Base-by-base conservation (phyloP, 2,329 filamentous ascomycete genomes). In the Calcarisporium arbuscula region DNA sequence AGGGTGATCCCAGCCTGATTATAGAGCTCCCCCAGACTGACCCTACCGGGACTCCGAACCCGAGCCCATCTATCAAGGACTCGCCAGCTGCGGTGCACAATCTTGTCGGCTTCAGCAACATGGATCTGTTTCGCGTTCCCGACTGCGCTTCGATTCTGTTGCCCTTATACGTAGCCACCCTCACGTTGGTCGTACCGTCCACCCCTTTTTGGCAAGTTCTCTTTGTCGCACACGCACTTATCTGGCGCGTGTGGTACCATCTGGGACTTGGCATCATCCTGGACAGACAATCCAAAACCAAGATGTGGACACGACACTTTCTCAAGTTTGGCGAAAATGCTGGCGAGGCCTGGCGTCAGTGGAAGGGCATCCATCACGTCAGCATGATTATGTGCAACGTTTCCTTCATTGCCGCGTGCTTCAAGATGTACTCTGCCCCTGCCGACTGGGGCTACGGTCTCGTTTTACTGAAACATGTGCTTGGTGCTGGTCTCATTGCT, bases 261-360 rank as follows among this genome's bases (percentile, higher is more conserved):
- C 62, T 92, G 35, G 92, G 92, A 17, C 75, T 98, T 18, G 92
- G 90, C 28, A 73, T 85, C 48, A 80, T 96, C 40, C 74, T 98
- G 30, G 80, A 86, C 49, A 73, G 77, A 36, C 92, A 98, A 60
- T 95, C 90, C 15, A 82, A 82, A 51, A 78, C 82, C 61, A 96
- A 96, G 65, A 80, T 84, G 59, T 96, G 92, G 87, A 96, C 90
- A 12, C 80, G 92, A 18, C 92, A 98, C 65, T 98, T 96, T 55
- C 76, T 98, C 62, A 98, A 98, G 59, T 95, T 83, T 52, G 92
- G 92, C 42, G 92, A 96, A 57, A 88, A 76, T 41, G 81, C 81
- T 4, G 82, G 83, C 41, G 92, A 96, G 61, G 90, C 90, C 5
- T 98, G 92, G 92, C 80, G 83, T 37, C 90, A 98, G 57, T 98